Evolutionary conservation across 768 basidiomycete species (phyloP).

Genomic region (Cystobasidiopsis lactophilus): DNA sequence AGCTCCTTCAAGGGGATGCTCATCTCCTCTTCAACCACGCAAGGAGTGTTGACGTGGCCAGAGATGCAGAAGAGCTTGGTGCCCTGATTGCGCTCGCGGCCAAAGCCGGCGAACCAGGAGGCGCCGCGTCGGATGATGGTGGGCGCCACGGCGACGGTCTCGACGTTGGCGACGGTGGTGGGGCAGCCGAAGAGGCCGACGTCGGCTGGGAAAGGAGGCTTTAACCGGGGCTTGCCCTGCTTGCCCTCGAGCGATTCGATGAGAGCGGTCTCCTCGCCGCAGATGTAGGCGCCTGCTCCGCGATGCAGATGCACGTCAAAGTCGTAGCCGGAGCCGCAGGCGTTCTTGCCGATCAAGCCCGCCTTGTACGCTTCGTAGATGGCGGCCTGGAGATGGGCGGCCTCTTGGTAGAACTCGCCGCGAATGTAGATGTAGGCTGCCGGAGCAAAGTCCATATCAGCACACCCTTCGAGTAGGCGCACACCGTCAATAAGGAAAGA

Average conservation of each 20-base stretch:
- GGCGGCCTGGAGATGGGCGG: slow-evolving; percentile 77
- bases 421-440: slow-evolving; percentile 97
- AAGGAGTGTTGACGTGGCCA: slow-evolving; percentile 95
- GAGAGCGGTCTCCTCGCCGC: slow-evolving; percentile 92
- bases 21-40: slow-evolving; percentile 98
- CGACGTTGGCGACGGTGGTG: slow-evolving; percentile 91
- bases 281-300: slow-evolving; percentile 94
- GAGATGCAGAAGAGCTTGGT: slow-evolving; percentile 95
- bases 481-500: not conserved
- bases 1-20: slow-evolving; percentile 83
- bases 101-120: slow-evolving; percentile 79
- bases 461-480: not conserved
- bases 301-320: slow-evolving; percentile 98
- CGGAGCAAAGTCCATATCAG: not conserved
- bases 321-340: slow-evolving; percentile 75
- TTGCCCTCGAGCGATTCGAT: slow-evolving; percentile 96
- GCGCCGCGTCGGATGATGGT: slow-evolving; percentile 81
- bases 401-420: slow-evolving; percentile 93
- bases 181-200: slow-evolving; percentile 95
- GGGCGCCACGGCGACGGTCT: slow-evolving; percentile 92
- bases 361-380: slow-evolving; percentile 84
- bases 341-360: slow-evolving; percentile 68
- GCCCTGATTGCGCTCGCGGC: slow-evolving; percentile 74
- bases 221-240: slow-evolving; percentile 90
- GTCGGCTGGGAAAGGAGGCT: slow-evolving; percentile 97